These are phyloP conservation scores for Salix caprea DNA, from an alignment of 345 rosid genomes.

Conservation along the genomic window DNA sequence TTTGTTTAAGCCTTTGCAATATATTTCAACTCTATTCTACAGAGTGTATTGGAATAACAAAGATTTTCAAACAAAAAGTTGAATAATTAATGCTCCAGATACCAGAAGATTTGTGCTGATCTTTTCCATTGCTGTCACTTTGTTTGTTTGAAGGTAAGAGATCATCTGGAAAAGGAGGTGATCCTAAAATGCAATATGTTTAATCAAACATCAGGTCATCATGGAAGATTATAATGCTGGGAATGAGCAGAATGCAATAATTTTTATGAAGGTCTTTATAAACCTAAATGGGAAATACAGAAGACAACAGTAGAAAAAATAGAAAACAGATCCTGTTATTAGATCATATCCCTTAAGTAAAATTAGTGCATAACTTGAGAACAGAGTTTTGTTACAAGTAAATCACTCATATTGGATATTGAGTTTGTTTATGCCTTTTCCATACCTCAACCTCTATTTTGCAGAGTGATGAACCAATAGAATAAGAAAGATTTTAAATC, in stretches of 20 bases:
- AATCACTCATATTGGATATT: no score
- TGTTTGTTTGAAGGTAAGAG: constrained; percentile 46
- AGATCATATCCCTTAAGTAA: no score
- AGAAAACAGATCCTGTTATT: no score
- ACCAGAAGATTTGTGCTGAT: constrained; percentile 45
- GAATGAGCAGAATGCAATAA: not conserved
- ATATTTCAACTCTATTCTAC: not conserved
- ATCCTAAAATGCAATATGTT: constrained; percentile 26
- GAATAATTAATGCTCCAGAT: constrained; percentile 9
- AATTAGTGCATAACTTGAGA: no score
- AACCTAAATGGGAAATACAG: not conserved
- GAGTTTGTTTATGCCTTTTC: no score
- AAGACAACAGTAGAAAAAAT: no score
- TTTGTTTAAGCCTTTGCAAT: not conserved
- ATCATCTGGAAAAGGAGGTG: constrained; percentile 53
- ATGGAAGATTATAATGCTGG: not conserved
- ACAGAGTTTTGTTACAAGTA: no score
- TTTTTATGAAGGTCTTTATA: not conserved
- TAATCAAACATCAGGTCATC: constrained; percentile 1
- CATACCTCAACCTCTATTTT: no score
- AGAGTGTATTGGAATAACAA: not conserved
- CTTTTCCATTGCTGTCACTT: constrained; percentile 23
- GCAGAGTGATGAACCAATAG: not conserved
- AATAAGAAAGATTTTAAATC: not conserved
- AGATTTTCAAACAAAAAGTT: not conserved